Percentiles rank a stretch among this genome's conserved stretches.
Conservation (phyloP, 371 early-diverging fungal genomes). For the Globomyces sp. region DNA sequence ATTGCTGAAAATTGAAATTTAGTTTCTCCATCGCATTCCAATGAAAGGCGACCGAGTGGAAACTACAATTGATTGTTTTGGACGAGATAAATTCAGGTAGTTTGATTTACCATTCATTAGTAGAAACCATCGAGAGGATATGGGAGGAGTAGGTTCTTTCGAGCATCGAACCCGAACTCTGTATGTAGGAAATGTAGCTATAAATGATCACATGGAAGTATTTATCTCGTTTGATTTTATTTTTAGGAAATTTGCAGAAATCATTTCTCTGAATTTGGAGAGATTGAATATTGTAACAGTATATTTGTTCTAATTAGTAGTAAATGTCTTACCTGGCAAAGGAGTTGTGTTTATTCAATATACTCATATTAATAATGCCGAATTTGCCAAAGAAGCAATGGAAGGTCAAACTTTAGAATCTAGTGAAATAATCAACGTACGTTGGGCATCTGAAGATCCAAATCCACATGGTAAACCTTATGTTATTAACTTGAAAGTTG, state of each 20-base stretch:
- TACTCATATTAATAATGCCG: constrained; percentile 66
- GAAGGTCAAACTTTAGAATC: constrained; percentile 72
- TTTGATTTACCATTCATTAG: no score
- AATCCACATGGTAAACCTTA: constrained; percentile 52
- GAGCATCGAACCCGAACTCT: constrained; percentile 68
- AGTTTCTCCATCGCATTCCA: constrained; percentile 70
- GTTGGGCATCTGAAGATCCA: constrained; percentile 84
- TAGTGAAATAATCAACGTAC: constrained; percentile 50
- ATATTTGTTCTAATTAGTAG: constrained; percentile 14
- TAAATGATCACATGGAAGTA: constrained; percentile 55
- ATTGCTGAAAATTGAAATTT: no score
- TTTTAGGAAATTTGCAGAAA: constrained; percentile 51
- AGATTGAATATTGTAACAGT: constrained; percentile 62
- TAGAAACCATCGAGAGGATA: constrained; percentile 79
- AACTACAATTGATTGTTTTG: constrained; percentile 76
- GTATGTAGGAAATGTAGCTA: constrained; percentile 74
- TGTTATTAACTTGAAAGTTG: constrained; percentile 19
- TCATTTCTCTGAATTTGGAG: constrained; percentile 79
- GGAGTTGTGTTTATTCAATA: constrained; percentile 83
- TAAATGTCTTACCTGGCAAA: constrained; percentile 58
- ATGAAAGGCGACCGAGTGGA: constrained; percentile 60
- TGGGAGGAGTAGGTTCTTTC: constrained; percentile 86
- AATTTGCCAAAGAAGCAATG: constrained; percentile 92
- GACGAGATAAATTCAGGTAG: constrained; percentile 55
- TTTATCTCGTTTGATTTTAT: not conserved